Percentiles rank a stretch among this genome's conserved stretches.
These are phyloP conservation scores for Ensete ventricosum DNA, from an alignment of 176 grass and related monocot genomes.

Conservation along the genomic window DNA sequence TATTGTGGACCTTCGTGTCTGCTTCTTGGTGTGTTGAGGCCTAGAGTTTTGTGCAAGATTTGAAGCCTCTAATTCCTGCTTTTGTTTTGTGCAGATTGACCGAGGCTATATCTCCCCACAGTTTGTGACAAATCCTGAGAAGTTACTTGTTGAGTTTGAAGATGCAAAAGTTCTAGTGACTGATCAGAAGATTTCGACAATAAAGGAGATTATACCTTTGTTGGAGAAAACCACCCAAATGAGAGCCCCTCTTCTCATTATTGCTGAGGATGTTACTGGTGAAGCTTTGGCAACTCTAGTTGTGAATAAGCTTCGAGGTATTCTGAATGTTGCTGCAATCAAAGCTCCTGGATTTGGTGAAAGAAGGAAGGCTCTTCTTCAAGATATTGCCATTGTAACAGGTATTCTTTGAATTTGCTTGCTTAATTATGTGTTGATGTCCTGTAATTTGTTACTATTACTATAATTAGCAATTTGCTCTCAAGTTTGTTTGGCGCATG, in stretches of 20 bases:
- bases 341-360: constrained; percentile 94
- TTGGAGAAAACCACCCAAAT: constrained; percentile 80
- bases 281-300: constrained; percentile 92
- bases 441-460: no score
- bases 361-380: constrained; percentile 79
- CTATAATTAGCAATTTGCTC: no score
- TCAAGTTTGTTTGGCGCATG: no score
- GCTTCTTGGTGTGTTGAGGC: not conserved
- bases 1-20: not conserved
- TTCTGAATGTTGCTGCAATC: constrained; percentile 85
- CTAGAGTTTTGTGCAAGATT: not conserved
- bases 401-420: constrained; percentile 32
- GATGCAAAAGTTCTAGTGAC: constrained; percentile 78
- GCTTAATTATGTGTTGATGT: not conserved
- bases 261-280: constrained; percentile 75
- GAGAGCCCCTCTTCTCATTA: constrained; percentile 79
- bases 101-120: constrained; percentile 88
- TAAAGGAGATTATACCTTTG: constrained; percentile 80
- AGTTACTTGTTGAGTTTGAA: constrained; percentile 86
- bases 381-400: constrained; percentile 89
- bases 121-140: constrained; percentile 89
- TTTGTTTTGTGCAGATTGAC: constrained; percentile 42
- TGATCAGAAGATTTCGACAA: constrained; percentile 89
- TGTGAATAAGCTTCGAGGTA: constrained; percentile 82
- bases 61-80: not conserved